phyloP scores from a whole-genome alignment of 208 protist genomes.

The Phytomonas sp. region DNA sequence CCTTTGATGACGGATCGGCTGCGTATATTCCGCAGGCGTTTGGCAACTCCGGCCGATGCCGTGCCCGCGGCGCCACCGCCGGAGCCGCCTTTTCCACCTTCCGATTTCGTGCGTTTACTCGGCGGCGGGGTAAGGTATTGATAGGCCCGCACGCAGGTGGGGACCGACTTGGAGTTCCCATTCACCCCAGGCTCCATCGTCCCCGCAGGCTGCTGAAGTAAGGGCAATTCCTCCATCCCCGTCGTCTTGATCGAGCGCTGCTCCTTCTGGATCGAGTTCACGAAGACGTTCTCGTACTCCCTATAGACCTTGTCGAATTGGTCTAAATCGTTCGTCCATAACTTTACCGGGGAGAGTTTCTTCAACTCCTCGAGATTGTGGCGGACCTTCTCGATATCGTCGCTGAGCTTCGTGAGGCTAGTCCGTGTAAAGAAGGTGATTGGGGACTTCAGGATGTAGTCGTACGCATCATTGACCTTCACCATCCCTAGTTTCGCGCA shows the following conservation, averaged over 20 bases:
- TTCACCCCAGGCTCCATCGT: slow-evolving; percentile 41
- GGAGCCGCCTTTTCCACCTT: neutral
- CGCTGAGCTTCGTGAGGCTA: slow-evolving; percentile 67
- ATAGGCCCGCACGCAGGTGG: slow-evolving; percentile 46
- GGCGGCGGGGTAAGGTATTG: slow-evolving; percentile 51
- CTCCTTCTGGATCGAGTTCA: slow-evolving; percentile 75
- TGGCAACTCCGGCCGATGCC: slow-evolving; percentile 21
- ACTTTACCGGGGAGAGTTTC: slow-evolving; percentile 69
- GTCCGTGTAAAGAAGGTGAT: slow-evolving; percentile 86
- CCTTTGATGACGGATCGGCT: neutral
- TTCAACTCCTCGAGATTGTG: slow-evolving; percentile 65
- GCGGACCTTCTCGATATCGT: slow-evolving; percentile 49
- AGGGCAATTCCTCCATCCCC: slow-evolving; percentile 32
- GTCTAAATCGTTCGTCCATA: slow-evolving; percentile 88
- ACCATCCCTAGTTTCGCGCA: slow-evolving; percentile 64
- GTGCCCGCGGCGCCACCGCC: slow-evolving; percentile 16
- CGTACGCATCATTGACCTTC: slow-evolving; percentile 64
- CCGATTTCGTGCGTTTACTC: slow-evolving; percentile 26
- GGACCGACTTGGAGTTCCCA: neutral
- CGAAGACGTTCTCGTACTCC: slow-evolving; percentile 61
- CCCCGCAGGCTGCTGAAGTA: slow-evolving; percentile 46
- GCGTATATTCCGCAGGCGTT: slow-evolving; percentile 23
- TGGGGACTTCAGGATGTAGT: slow-evolving; percentile 83
- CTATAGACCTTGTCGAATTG: slow-evolving; percentile 78
- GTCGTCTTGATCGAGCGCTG: slow-evolving; percentile 36